Conservation (phyloP, 805 yeast species). For the Yamadazyma olivae region DNA sequence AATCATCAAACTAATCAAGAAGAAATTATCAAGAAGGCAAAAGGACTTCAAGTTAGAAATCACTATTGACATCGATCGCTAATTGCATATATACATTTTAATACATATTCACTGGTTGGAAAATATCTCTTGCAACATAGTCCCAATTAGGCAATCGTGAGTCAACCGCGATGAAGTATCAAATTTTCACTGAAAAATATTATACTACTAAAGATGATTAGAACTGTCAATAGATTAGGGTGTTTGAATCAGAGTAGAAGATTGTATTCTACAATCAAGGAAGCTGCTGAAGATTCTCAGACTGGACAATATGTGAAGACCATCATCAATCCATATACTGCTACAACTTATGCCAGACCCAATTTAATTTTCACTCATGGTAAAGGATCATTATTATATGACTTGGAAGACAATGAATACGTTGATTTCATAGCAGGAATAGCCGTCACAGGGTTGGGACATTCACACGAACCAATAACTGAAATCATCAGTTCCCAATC, state of each 20-base stretch:
- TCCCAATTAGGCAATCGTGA: constrained; percentile 22
- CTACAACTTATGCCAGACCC: constrained; percentile 81
- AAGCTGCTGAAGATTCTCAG: constrained; percentile 17
- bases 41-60: constrained; percentile 30
- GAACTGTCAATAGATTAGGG: too few species aligned
- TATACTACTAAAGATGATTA: neutral
- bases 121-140: neutral
- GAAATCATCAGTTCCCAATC: constrained; percentile 73
- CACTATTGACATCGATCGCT: constrained; percentile 31
- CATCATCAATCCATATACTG: constrained; percentile 52
- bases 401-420: constrained; percentile 71
- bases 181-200: neutral
- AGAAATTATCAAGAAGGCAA: constrained; percentile 21
- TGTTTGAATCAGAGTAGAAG: too few species aligned
- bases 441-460: constrained; percentile 96
- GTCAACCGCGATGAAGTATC: constrained; percentile 35
- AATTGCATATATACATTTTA: neutral
- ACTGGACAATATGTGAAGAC: constrained; percentile 43
- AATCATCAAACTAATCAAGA: constrained; percentile 39
- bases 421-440: constrained; percentile 95
- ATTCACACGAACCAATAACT: constrained; percentile 72
- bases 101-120: neutral
- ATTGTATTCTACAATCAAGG: neutral
- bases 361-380: constrained; percentile 76
- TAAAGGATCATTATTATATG: constrained; percentile 76